Conservation (phyloP, 345 rosid genomes). For the Bruguiera gymnorhiza region DNA sequence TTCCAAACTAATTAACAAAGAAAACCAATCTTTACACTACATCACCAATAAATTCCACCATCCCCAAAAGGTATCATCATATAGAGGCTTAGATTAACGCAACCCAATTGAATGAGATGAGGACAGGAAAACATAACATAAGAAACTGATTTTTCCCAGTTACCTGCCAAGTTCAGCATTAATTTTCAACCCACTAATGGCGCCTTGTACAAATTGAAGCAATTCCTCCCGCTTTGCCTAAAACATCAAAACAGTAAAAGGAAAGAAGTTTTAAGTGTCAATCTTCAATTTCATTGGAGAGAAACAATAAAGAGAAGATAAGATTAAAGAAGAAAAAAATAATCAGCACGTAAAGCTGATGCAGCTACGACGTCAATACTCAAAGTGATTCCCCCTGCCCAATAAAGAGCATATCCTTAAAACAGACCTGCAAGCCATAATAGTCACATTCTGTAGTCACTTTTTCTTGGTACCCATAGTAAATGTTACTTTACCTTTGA, state of each 20-base stretch:
- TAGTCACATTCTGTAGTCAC: not conserved
- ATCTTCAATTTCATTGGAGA: constrained; percentile 13
- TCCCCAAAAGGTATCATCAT: not conserved
- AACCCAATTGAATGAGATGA: constrained; percentile 7
- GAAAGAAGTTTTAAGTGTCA: constrained; percentile 15
- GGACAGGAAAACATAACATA: not conserved
- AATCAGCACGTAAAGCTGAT: not conserved
- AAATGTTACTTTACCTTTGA: too few relatives aligned
- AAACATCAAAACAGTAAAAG: constrained; percentile 10
- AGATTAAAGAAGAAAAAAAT: too few relatives aligned
- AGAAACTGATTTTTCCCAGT: constrained; percentile 12
- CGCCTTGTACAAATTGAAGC: constrained; percentile 88
- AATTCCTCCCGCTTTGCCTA: constrained; percentile 96
- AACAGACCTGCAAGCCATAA: not conserved
- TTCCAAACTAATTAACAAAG: not conserved
- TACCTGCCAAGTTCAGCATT: constrained; percentile 77
- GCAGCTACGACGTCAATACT: not conserved
- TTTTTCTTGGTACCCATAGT: not conserved
- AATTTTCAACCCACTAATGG: constrained; percentile 81
- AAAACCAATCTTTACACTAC: not conserved
- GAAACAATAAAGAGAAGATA: not conserved
- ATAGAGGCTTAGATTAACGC: not conserved
- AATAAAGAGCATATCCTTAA: not conserved
- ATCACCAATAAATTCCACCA: not conserved
- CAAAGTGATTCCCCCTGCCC: not conserved